A percentile compares a stretch with the other conserved stretches of the same genome.
Conservation (phyloP, 2,329 filamentous ascomycete species). For the Cordyceps tenuipes region DNA sequence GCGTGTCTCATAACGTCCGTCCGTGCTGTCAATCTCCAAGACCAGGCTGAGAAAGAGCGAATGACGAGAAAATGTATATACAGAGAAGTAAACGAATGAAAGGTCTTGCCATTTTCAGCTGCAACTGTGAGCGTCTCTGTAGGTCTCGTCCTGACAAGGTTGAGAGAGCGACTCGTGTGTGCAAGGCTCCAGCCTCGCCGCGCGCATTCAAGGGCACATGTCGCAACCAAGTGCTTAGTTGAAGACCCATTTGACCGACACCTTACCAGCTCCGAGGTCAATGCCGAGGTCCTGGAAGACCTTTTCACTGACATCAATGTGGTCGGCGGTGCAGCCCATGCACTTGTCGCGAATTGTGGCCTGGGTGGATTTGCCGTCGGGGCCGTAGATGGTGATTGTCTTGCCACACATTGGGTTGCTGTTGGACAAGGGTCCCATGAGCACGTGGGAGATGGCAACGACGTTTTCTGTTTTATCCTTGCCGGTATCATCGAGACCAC, state of each 20-base stretch:
- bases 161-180: background rate
- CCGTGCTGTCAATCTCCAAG: background rate
- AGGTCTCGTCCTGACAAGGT: constrained; percentile 11
- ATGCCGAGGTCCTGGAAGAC: constrained; percentile 41
- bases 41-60: constrained; percentile 5
- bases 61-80: constrained; percentile 3
- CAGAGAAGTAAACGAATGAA: constrained; percentile 3
- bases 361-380: constrained; percentile 46
- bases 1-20: constrained; percentile 1
- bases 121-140: background rate
- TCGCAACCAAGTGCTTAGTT: constrained; percentile 21
- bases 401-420: constrained; percentile 63
- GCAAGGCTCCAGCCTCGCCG: constrained; percentile 11
- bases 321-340: constrained; percentile 49
- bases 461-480: constrained; percentile 47
- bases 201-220: background rate
- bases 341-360: constrained; percentile 68
- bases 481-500: constrained; percentile 51
- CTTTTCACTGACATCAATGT: constrained; percentile 54
- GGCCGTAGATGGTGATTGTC: constrained; percentile 51
- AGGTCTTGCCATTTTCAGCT: background rate
- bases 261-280: constrained; percentile 26
- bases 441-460: constrained; percentile 56
- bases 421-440: constrained; percentile 60
- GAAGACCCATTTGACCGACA: constrained; percentile 38